A percentile compares a stretch with the other conserved stretches of the same genome.
Evolutionary conservation across 495 filamentous ascomycete genomes (phyloP).

Genomic region (Aspergillus sparsus): DNA sequence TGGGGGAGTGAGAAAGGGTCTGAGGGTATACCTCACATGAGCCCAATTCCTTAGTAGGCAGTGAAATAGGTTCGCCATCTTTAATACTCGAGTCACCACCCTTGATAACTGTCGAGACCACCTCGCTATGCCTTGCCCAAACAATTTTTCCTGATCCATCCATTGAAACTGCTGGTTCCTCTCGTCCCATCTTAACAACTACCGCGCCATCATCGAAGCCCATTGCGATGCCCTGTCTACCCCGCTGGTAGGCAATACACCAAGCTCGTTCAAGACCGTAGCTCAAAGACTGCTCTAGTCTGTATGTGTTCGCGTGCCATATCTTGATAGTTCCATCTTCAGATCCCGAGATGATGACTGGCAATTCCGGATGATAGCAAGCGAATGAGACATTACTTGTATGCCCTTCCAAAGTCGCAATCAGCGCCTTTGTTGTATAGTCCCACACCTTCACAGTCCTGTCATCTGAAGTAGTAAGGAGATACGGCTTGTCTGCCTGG

Average conservation of each 20-base stretch:
- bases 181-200: constrained; percentile 94
- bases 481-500: constrained; percentile 93
- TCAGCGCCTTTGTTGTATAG: constrained; percentile 95
- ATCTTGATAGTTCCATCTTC: constrained; percentile 98
- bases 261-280: constrained; percentile 95
- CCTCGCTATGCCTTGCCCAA: constrained; percentile 92
- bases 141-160: constrained; percentile 92
- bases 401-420: constrained; percentile 95
- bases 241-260: constrained; percentile 94
- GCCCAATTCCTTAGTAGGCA: constrained; percentile 92
- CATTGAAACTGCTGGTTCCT: constrained; percentile 98
- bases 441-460: constrained; percentile 96
- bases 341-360: constrained; percentile 97
- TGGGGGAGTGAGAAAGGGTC: constrained; percentile 90
- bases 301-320: constrained; percentile 97
- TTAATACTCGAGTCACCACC: constrained; percentile 80
- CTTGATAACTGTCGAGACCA: constrained; percentile 93
- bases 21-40: constrained; percentile 97
- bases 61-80: constrained; percentile 79
- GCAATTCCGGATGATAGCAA: constrained; percentile 95
- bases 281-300: constrained; percentile 91
- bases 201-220: constrained; percentile 98
- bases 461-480: constrained; percentile 95
- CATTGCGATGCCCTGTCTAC: constrained; percentile 89
- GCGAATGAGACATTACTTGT: constrained; percentile 99